A percentile compares a stretch with the other conserved stretches of the same genome.
These are phyloP conservation scores for Pisolithus thermaeus DNA, from an alignment of 1,284 basidiomycete species.

Conservation along the genomic window DNA sequence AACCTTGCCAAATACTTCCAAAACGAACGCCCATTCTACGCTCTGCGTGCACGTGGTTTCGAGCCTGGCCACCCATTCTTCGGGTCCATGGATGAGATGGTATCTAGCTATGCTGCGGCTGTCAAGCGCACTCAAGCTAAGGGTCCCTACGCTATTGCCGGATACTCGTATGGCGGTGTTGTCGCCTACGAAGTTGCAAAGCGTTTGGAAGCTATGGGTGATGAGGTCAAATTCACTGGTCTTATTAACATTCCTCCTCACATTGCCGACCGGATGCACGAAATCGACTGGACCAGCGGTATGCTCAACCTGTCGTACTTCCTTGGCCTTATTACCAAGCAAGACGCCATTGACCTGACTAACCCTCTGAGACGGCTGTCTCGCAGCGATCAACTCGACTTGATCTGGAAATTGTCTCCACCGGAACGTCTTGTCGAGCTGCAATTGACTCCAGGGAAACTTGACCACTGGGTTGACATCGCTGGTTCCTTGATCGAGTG, in stretches of 20 bases:
- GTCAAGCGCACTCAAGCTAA: constrained; percentile 28
- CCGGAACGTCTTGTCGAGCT: constrained; percentile 25
- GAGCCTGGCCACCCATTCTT: constrained; percentile 35
- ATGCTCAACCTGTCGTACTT: constrained; percentile 33
- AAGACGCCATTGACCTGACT: constrained; percentile 18
- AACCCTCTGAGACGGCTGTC: constrained; percentile 16
- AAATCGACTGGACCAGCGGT: constrained; percentile 36
- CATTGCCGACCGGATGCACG: constrained; percentile 38
- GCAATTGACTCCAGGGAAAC: constrained; percentile 22
- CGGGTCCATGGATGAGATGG: constrained; percentile 35
- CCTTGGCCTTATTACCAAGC: constrained; percentile 23
- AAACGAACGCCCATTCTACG: constrained; percentile 39
- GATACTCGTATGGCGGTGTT: constrained; percentile 37
- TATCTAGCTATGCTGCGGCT: constrained; percentile 28
- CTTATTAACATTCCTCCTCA: constrained; percentile 40
- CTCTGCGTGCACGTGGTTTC: constrained; percentile 40
- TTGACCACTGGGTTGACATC: constrained; percentile 28
- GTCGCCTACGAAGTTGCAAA: constrained; percentile 35
- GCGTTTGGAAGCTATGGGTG: constrained; percentile 24
- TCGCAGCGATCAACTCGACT: constrained; percentile 21
- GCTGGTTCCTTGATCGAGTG: constrained; percentile 28
- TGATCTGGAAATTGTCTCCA: constrained; percentile 25
- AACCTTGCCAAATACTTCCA: constrained; percentile 36
- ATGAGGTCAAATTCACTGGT: constrained; percentile 31
- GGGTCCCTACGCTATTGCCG: constrained; percentile 36